Percentiles rank a stretch among this genome's conserved stretches.
Evolutionary conservation across 2,329 filamentous ascomycete species (phyloP).

Genomic region (Emericellopsis cladophorae): DNA sequence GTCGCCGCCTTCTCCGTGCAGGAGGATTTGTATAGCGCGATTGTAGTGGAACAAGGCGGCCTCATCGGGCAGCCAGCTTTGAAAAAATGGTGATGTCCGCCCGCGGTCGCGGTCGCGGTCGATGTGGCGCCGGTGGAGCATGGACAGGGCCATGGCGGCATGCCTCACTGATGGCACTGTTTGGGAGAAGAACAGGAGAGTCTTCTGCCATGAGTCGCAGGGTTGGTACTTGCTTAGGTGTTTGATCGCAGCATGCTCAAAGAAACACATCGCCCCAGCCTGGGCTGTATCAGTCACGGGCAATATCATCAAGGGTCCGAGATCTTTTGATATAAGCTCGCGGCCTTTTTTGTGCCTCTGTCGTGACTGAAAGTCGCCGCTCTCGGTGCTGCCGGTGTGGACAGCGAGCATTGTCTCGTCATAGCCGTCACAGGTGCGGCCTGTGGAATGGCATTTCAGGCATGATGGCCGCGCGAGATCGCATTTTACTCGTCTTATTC

Average conservation of each 20-base stretch:
- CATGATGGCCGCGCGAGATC: constrained; percentile 20
- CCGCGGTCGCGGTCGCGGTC: constrained; percentile 7
- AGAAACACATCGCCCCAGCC: constrained; percentile 15
- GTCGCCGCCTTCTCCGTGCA: constrained; percentile 10
- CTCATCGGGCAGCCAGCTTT: constrained; percentile 6
- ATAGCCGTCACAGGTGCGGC: constrained; percentile 24
- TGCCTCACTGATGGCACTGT: constrained; percentile 19
- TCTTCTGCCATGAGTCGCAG: constrained; percentile 16
- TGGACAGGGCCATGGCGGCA: constrained; percentile 17
- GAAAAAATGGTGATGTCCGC: background rate
- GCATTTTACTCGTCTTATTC: constrained; percentile 23
- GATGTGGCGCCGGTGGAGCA: constrained; percentile 13
- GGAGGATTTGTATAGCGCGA: constrained; percentile 14
- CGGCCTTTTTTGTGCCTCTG: background rate
- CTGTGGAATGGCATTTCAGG: constrained; percentile 21
- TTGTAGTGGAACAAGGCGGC: constrained; percentile 14
- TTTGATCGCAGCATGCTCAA: constrained; percentile 12
- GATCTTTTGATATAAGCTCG: constrained; percentile 5
- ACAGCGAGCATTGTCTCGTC: constrained; percentile 4
- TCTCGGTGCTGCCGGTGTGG: background rate
- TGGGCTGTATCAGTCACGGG: constrained; percentile 8
- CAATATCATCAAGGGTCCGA: constrained; percentile 10
- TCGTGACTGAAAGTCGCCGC: background rate
- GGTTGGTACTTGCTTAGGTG: constrained; percentile 17
- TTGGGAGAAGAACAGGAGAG: constrained; percentile 20